Percentiles rank a stretch among this genome's conserved stretches.
phyloP scores from a whole-genome alignment of 768 basidiomycete genomes.

The Amanita rimosa region DNA sequence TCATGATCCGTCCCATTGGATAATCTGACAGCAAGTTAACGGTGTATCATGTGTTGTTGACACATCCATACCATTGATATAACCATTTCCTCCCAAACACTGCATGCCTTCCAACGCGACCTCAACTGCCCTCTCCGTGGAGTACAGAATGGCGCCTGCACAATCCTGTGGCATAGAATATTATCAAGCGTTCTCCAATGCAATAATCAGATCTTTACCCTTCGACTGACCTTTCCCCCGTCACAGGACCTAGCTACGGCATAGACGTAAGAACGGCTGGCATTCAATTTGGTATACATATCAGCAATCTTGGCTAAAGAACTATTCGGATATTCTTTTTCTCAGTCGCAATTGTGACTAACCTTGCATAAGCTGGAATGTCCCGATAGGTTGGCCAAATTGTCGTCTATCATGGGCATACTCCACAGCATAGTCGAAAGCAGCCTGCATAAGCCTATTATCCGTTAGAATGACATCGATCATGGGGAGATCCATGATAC shows the following conservation, averaged over 20 bases:
- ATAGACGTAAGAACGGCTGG: conserved; percentile 86
- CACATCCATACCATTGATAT: conserved; percentile 68
- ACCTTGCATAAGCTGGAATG: conserved; percentile 97
- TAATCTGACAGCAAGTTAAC: conserved; percentile 48
- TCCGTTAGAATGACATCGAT: neutral
- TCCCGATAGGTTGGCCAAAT: conserved; percentile 78
- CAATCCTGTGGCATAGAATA: conserved; percentile 53
- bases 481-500: conserved; percentile 24
- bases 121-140: conserved; percentile 86
- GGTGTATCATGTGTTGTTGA: neutral
- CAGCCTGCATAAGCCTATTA: conserved; percentile 82
- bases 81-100: conserved; percentile 90
- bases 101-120: conserved; percentile 90
- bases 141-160: conserved; percentile 89
- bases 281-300: conserved; percentile 91
- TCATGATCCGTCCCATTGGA: conserved; percentile 75
- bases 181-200: neutral
- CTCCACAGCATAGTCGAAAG: conserved; percentile 79
- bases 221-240: conserved; percentile 61
- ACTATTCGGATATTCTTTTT: conserved; percentile 8
- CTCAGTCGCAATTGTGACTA: conserved; percentile 5
- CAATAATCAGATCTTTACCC: conserved; percentile 32
- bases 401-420: conserved; percentile 93
- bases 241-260: conserved; percentile 89
- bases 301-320: conserved; percentile 68